Percentiles rank a stretch among this genome's conserved stretches.
phyloP scores from a whole-genome alignment of 345 rosid genomes.

The Anacardium occidentale region DNA sequence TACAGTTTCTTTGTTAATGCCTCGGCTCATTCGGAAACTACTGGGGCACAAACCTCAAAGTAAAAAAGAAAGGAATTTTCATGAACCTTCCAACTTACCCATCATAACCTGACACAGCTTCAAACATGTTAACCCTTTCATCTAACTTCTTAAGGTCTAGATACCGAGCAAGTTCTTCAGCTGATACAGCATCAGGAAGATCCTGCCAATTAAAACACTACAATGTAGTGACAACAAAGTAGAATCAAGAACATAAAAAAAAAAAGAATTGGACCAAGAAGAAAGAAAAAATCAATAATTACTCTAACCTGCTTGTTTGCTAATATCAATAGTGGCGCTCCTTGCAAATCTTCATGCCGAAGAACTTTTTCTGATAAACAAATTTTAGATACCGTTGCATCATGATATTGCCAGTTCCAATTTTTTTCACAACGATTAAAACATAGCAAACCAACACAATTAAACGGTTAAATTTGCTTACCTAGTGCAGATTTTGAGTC shows the following conservation, averaged over 20 bases:
- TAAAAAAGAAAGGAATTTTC: background rate
- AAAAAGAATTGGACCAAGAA: background rate
- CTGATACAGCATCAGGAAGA: slow-evolving; percentile 78
- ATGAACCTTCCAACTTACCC: slow-evolving; percentile 52
- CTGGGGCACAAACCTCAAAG: background rate
- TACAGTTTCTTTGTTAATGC: background rate
- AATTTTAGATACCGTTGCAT: slow-evolving; percentile 9
- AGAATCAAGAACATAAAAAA: background rate
- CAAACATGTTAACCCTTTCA: slow-evolving; percentile 86
- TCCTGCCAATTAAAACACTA: slow-evolving; percentile 50
- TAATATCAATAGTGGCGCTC: slow-evolving; percentile 87
- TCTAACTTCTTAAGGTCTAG: slow-evolving; percentile 93
- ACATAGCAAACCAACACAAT: background rate
- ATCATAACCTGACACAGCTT: slow-evolving; percentile 89
- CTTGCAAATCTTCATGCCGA: slow-evolving; percentile 93
- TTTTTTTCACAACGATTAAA: background rate
- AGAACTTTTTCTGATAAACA: slow-evolving; percentile 74
- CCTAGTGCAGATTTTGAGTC: slow-evolving; percentile 95
- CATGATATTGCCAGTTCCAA: slow-evolving; percentile 2
- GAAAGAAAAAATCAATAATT: background rate
- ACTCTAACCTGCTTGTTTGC: slow-evolving; percentile 88
- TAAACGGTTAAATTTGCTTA: slow-evolving; percentile 21
- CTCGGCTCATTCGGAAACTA: background rate
- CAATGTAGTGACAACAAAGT: background rate
- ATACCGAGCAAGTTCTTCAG: slow-evolving; percentile 80